Evolutionary conservation across 1,139 yeast genomes (phyloP).

Genomic region (Candida dubliniensis): DNA sequence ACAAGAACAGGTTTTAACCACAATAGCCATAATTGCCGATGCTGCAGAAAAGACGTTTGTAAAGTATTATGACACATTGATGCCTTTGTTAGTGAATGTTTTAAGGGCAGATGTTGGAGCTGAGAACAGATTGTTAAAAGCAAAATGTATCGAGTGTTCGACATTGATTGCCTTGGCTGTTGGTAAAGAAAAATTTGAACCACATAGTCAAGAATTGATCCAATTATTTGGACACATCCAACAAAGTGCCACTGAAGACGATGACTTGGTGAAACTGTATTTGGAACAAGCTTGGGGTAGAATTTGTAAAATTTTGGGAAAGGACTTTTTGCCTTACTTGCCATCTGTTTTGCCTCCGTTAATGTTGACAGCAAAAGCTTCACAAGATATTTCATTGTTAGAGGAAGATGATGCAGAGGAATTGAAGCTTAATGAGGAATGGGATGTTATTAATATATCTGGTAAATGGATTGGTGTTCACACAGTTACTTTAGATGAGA

Average conservation of each 20-base stretch:
- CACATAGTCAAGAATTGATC: constrained; percentile 74
- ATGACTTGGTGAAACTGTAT: constrained; percentile 85
- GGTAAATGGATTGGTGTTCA: constrained; percentile 96
- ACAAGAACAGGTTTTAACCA: constrained; percentile 94
- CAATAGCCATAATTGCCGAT: constrained; percentile 96
- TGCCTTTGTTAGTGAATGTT: constrained; percentile 85
- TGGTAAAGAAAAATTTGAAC: constrained; percentile 83
- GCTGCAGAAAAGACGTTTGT: constrained; percentile 91
- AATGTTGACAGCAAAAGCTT: constrained; percentile 78
- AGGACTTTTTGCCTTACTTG: constrained; percentile 82
- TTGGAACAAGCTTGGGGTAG: constrained; percentile 97
- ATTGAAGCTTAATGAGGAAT: constrained; percentile 80
- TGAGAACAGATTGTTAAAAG: constrained; percentile 78
- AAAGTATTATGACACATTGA: constrained; percentile 90
- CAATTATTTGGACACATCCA: constrained; percentile 75
- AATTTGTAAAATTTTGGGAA: constrained; percentile 81
- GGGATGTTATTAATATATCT: constrained; percentile 90
- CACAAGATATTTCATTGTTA: constrained; percentile 83
- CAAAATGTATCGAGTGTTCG: constrained; percentile 94
- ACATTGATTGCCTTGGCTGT: constrained; percentile 96
- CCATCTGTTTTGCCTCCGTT: constrained; percentile 90
- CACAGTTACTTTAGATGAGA: constrained; percentile 88
- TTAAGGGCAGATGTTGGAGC: constrained; percentile 76
- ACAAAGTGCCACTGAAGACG: constrained; percentile 53
- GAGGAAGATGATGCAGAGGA: constrained; percentile 89